Evolutionary conservation across 148 eudicot species (phyloP), one percentile per base, ranked within the genome.

Genomic region (Diospyros lotus): DNA sequence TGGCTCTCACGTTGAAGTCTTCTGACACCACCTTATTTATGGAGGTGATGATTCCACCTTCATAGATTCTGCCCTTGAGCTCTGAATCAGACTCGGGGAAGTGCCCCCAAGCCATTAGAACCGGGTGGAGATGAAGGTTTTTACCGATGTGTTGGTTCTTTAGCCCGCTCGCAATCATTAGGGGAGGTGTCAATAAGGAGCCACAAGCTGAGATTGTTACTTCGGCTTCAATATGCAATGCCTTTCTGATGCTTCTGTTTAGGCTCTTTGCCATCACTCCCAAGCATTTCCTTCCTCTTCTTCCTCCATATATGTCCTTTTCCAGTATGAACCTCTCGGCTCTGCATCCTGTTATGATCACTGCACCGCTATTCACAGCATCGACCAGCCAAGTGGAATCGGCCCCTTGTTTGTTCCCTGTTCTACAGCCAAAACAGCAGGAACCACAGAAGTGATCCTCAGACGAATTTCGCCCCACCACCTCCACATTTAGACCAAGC

Each of bases 201-300:
- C 94, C 94, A 82, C 94, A 86, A 4, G 94, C 87, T 13, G 91
- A 83, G 64, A 90, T 72, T 18, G 94, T 84, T 54, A 86, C 87
- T 75, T 85, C 83, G 15, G 91, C 91, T 72, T 88, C 91, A 40
- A 89, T 83, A 11, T 80, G 82, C 45, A 89, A 46, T 78, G 51
- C 84, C 61, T 66, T 70, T 6, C 72, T 64, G 67, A 85, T 76
- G 44, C 69, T 73, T 13, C 56, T 51, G 9, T 81, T 85, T 14
- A 72, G 2, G 48, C 76, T 81, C 13, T 38, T 80, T 6, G 84
- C 87, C 41, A 76, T 66, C 72, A 89, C 86, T 70, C 93, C 93
- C 45, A 73, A 61, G 73, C 93, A 89, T 71, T 79, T 81, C 60
- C 82, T 82, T 50, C 59, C 56, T 44, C 79, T 65, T 10, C 5